Base-by-base conservation (phyloP, 2,329 filamentous ascomycete species). In the Curvularia hawaiiensis region DNA sequence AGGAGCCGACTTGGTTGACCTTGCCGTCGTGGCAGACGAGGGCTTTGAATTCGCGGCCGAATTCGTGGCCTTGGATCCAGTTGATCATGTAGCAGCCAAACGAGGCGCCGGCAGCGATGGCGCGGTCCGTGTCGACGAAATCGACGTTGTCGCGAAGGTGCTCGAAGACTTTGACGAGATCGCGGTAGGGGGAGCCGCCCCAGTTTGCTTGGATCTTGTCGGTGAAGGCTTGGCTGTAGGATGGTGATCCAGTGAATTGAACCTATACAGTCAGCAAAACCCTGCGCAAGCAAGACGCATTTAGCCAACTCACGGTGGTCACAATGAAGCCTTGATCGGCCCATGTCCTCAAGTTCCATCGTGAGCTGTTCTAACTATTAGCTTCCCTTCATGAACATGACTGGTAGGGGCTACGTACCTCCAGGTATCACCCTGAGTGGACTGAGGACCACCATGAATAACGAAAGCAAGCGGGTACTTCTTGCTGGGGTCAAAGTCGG, bases 21-120 rank as follows among this genome's bases (percentile, higher is more conserved):
- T 92, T 89, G 50, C 92, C 92, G 67, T 96, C 92, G 72, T 97
- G 92, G 70, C 88, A 91, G 33, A 96, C 92, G 12, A 97, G 83
- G 0, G 92, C 92, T 77, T 91, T 91, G 84, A 97, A 96, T 66
- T 89, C 88, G 47, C 90, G 86, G 35, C 92, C 92, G 0, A 97
- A 83, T 0, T 85, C 84, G 58, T 95, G 90, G 5, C 93, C 93
- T 75, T 97, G 91, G 66, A 97, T 93, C 92, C 92, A 96, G 74
- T 96, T 84, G 55, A 74, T 74, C 68, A 83, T 82, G 71, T 69
- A 77, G 49, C 70, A 74, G 52, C 77, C 78, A 47, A 78, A 80
- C 6, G 74, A 72, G 0, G 90, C 90, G 11, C 91, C 91, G 0
- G 90, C 79, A 1, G 89, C 90, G 1, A 94, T 90, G 1, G 90